Evolutionary conservation across 352 stramenopile genomes (phyloP), one percentile per base, ranked within the genome.

Genomic region (Elongisporangium undulatum): DNA sequence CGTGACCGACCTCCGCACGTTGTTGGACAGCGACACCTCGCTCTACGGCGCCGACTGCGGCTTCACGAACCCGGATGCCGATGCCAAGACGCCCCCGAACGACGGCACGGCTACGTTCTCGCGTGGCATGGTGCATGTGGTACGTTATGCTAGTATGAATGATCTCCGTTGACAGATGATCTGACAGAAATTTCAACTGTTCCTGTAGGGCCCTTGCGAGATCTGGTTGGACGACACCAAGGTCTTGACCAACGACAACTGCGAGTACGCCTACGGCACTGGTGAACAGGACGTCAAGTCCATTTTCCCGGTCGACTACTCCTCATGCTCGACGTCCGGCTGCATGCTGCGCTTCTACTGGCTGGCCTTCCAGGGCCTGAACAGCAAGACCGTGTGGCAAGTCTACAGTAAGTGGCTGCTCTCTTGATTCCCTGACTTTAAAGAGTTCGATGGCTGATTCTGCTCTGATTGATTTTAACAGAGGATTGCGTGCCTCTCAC

Each of bases 181-280:
- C 17, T 24, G 21, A 49, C 34, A 16, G 19, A 24, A 48, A 55
- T 38, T n/a, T n/a, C n/a, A n/a, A n/a, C n/a, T 39, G 21, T 55
- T 22, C 29, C 49, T 17, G 23, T 48, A 70, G 66, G 66, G 56
- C 1, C 67, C 66, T 4, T 69, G 62, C 23, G 62, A 72, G 23
- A 67, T 72, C 24, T 68, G 65, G 65, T 61, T 72, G 13, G 66
- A 75, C 26, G 64, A 71, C 45, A 69, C 29, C 8, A 61, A 62
- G 53, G 64, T 67, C 22, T 24, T 72, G 15, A 61, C 68, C 20
- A 50, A 72, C 22, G 56, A 75, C 51, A 59, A 75, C 51, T 75
- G 68, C 22, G n/a, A n/a, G n/a, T 59, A 29, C 9, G 38, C 56
- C 9, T 72, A 69, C 58, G 49, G 58, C 9, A 20, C 34, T 10